Conservation (phyloP, 805 yeast genomes). For the Candida hispaniensis region DNA sequence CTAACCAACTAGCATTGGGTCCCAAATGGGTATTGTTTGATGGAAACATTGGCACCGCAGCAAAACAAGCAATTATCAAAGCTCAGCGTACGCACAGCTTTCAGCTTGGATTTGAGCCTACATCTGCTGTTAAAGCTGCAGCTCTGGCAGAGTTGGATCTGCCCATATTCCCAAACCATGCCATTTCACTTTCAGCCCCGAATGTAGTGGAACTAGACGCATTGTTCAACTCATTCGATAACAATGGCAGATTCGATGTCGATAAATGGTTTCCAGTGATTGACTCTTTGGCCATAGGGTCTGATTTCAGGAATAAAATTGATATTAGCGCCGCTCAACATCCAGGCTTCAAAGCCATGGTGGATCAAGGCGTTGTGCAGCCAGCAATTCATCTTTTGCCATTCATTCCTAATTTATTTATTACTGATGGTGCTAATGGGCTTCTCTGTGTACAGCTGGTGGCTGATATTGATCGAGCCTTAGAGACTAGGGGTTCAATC, state of each 20-base stretch:
- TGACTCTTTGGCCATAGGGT: constrained; percentile 45
- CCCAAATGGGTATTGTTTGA: constrained; percentile 53
- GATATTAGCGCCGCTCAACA: constrained; percentile 26
- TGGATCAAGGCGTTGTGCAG: constrained; percentile 39
- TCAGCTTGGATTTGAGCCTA: constrained; percentile 58
- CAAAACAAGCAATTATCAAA: constrained; percentile 32
- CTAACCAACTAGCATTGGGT: constrained; percentile 31
- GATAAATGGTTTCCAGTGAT: constrained; percentile 67
- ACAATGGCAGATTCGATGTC: constrained; percentile 38
- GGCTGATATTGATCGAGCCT: constrained; percentile 18
- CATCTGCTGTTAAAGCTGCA: constrained; percentile 54
- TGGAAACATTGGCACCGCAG: constrained; percentile 47
- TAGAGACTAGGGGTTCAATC: constrained; percentile 18
- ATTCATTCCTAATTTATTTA: constrained; percentile 50
- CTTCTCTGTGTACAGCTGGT: constrained; percentile 36
- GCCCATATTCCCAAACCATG: constrained; percentile 37
- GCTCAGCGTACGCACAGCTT: constrained; percentile 26
- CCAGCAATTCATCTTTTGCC: constrained; percentile 67
- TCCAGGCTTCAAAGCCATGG: constrained; percentile 26
- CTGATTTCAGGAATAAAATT: constrained; percentile 38
- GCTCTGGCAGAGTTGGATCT: constrained; percentile 33
- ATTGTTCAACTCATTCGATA: constrained; percentile 42
- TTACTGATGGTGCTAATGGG: constrained; percentile 62
- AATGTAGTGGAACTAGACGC: constrained; percentile 51
- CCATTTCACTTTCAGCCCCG: constrained; percentile 48